Percentiles rank a stretch among this genome's conserved stretches.
These are phyloP conservation scores for Logfia minima DNA, from an alignment of 129 eudicot species.

Conservation along the genomic window DNA sequence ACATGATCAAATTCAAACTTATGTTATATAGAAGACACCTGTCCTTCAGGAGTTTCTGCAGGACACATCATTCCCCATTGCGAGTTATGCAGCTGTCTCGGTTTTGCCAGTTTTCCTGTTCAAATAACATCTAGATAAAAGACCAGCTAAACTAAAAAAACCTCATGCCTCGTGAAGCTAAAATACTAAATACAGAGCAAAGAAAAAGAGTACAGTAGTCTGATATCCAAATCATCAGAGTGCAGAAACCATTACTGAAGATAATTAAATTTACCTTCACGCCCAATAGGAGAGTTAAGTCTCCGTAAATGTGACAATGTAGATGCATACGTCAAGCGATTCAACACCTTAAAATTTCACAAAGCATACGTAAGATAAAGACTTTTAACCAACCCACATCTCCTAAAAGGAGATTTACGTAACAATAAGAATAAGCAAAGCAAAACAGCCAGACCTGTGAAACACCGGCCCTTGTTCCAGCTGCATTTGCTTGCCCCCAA, in stretches of 20 bases:
- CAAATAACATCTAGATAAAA: not conserved
- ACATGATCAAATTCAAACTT: not conserved
- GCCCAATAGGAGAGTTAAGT: constrained; percentile 92
- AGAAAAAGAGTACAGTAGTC: not conserved
- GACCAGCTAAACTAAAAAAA: not conserved
- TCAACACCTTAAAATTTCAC: constrained; percentile 61
- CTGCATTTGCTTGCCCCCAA: constrained; percentile 99
- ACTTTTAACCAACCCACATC: constrained; percentile 5
- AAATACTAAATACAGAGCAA: constrained; percentile 2
- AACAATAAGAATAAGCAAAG: not conserved
- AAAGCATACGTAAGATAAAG: constrained; percentile 6
- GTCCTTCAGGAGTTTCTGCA: constrained; percentile 99
- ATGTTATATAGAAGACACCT: constrained; percentile 32
- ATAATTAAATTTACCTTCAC: constrained; percentile 60
- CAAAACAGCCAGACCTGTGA: constrained; percentile 55
- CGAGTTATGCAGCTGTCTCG: constrained; percentile 93
- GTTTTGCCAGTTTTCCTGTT: constrained; percentile 89
- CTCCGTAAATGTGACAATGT: constrained; percentile 92
- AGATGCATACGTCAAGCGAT: constrained; percentile 93
- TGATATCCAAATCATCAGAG: constrained; percentile 11
- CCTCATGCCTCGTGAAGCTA: not conserved
- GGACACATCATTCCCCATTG: constrained; percentile 99
- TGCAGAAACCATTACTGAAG: not conserved
- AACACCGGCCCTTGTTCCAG: constrained; percentile 96
- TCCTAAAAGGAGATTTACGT: not conserved